Evolutionary conservation across 2,329 filamentous ascomycete species (phyloP).

Genomic region (Epichloe gansuensis): DNA sequence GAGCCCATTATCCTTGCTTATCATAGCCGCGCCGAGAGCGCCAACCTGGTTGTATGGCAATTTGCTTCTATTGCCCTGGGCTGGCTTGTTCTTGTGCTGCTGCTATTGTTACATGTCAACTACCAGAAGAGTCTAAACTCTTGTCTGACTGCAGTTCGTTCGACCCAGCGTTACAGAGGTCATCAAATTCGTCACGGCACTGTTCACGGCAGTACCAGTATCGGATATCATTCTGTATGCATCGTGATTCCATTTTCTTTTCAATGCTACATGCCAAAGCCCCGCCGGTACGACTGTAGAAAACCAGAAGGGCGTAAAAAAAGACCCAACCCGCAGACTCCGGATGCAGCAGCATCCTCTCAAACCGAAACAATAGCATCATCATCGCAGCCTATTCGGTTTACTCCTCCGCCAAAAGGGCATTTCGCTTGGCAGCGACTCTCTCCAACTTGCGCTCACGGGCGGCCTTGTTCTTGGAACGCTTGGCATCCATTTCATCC

Average conservation of each 20-base stretch:
- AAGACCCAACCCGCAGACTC: slow-evolving; percentile 47
- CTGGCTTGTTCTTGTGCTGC: too few relatives aligned
- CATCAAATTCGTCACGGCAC: not conserved
- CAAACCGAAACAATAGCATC: slow-evolving; percentile 27
- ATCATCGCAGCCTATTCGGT: slow-evolving; percentile 29
- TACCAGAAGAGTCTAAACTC: too few relatives aligned
- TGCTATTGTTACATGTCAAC: too few relatives aligned
- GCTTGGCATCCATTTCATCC: slow-evolving; percentile 99
- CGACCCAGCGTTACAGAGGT: not conserved
- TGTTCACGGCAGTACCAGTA: not conserved
- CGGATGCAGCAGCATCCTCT: slow-evolving; percentile 46
- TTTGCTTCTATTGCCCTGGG: too few relatives aligned
- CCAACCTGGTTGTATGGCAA: too few relatives aligned
- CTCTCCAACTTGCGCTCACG: slow-evolving; percentile 97
- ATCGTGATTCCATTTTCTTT: slow-evolving; percentile 36
- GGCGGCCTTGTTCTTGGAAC: slow-evolving; percentile 99
- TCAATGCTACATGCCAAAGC: slow-evolving; percentile 47
- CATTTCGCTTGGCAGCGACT: slow-evolving; percentile 78
- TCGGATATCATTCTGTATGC: slow-evolving; percentile 12
- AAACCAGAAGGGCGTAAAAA: slow-evolving; percentile 32
- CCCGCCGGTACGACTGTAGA: slow-evolving; percentile 36
- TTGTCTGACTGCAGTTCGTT: too few relatives aligned
- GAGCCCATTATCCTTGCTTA: too few relatives aligned
- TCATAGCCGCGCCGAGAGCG: too few relatives aligned
- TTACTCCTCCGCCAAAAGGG: slow-evolving; percentile 60